phyloP scores from a whole-genome alignment of 2,329 filamentous ascomycete species.

The Nemania bipapillata region DNA sequence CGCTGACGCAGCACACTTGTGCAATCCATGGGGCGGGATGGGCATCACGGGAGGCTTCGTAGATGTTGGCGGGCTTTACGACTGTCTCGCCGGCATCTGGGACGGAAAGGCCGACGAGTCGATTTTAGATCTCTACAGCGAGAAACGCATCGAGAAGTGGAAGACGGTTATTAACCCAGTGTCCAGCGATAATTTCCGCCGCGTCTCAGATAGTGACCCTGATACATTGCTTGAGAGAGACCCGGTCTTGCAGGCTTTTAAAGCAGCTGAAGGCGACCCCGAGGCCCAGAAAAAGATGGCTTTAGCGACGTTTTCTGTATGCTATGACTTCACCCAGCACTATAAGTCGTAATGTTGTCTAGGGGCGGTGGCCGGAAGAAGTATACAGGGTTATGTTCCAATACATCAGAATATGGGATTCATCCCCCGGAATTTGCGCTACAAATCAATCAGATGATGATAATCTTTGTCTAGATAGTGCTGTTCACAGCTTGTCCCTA shows the following conservation, averaged over 20 bases:
- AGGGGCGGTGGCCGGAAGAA: neutral
- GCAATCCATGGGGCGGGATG: conserved; percentile 67
- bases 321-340: conserved; percentile 60
- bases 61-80: conserved; percentile 70
- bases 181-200: conserved; percentile 58
- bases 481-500: neutral
- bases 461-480: neutral
- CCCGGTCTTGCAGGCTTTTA: conserved; percentile 55
- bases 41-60: conserved; percentile 72
- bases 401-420: neutral
- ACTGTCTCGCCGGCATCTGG: conserved; percentile 64
- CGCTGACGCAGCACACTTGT: conserved; percentile 70
- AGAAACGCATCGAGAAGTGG: conserved; percentile 60
- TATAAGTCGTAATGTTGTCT: conserved; percentile 46
- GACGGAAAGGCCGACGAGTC: conserved; percentile 57
- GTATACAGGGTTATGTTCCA: neutral
- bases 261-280: conserved; percentile 52
- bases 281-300: conserved; percentile 52
- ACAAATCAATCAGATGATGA: neutral
- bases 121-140: conserved; percentile 59
- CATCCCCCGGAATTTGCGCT: neutral
- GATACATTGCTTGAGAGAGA: conserved; percentile 55
- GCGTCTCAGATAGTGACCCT: conserved; percentile 57
- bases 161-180: conserved; percentile 58
- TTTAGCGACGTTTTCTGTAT: conserved; percentile 52